Evolutionary conservation across 352 stramenopile species (phyloP).

Genomic region (Nothophytophthora sp.): DNA sequence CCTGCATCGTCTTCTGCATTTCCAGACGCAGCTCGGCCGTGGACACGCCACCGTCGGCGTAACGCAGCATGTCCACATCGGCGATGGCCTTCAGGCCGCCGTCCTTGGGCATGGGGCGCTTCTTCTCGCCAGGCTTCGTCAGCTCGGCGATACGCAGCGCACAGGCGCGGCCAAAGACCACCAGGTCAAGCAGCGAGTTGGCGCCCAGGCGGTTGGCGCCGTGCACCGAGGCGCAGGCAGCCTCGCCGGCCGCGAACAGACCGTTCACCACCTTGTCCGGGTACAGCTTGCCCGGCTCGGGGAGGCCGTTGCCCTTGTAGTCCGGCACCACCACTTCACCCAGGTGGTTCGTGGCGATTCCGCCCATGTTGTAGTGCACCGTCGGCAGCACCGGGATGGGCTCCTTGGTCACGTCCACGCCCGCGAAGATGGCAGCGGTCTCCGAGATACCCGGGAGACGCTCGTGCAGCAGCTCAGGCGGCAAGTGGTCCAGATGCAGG

Average conservation of each 20-base stretch:
- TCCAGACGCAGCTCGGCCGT: conserved; percentile 86
- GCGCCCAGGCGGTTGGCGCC: conserved; percentile 94
- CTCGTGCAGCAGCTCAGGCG: conserved; percentile 92
- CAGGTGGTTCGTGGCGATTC: conserved; percentile 96
- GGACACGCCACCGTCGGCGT: conserved; percentile 75
- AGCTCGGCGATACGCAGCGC: conserved; percentile 94
- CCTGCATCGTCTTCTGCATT: conserved; percentile 68
- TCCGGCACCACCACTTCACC: conserved; percentile 91
- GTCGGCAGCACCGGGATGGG: conserved; percentile 97
- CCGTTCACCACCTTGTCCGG: conserved; percentile 93
- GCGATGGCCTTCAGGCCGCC: conserved; percentile 86
- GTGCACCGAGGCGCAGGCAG: conserved; percentile 95
- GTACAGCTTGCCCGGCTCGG: conserved; percentile 79
- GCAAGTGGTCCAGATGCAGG: conserved; percentile 97
- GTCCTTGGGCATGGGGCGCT: conserved; percentile 79
- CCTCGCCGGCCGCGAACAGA: conserved; percentile 95
- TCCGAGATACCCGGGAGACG: conserved; percentile 96
- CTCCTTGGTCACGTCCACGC: conserved; percentile 98
- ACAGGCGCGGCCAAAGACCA: conserved; percentile 96
- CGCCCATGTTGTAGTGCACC: conserved; percentile 99
- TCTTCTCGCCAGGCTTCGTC: conserved; percentile 88
- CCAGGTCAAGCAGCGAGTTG: conserved; percentile 97
- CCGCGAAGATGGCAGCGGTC: conserved; percentile 97
- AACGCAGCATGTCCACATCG: conserved; percentile 91
- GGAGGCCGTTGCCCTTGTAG: conserved; percentile 48